A percentile compares a stretch with the other conserved stretches of the same genome.
These are phyloP conservation scores for Fusarium scirpi DNA, from an alignment of 2,329 filamentous ascomycete genomes.

Conservation along the genomic window DNA sequence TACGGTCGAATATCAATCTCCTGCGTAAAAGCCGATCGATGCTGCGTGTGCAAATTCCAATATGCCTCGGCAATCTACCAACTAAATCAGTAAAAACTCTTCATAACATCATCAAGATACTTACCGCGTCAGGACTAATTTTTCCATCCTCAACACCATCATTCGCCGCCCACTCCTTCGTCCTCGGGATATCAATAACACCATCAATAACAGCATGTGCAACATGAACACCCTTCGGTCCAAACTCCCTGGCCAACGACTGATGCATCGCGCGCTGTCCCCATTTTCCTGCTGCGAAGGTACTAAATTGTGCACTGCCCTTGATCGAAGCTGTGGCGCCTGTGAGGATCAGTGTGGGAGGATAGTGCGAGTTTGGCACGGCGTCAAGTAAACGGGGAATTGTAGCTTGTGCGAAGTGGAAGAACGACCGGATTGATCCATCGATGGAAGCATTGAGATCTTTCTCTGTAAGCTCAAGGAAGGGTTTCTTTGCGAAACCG, in stretches of 20 bases:
- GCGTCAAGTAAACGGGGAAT: slow-evolving; percentile 78
- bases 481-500: slow-evolving; percentile 65
- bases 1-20: slow-evolving; percentile 85
- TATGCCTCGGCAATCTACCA: slow-evolving; percentile 85
- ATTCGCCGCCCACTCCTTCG: slow-evolving; percentile 64
- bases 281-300: slow-evolving; percentile 85
- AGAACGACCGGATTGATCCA: slow-evolving; percentile 71
- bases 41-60: slow-evolving; percentile 86
- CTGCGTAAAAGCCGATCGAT: slow-evolving; percentile 81
- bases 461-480: slow-evolving; percentile 65
- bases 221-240: slow-evolving; percentile 85
- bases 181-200: slow-evolving; percentile 82
- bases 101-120: slow-evolving; percentile 47
- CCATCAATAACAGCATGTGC: slow-evolving; percentile 87
- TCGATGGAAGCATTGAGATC: slow-evolving; percentile 63
- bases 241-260: slow-evolving; percentile 84
- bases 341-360: slow-evolving; percentile 86
- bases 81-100: slow-evolving; percentile 12
- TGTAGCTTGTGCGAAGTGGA: slow-evolving; percentile 78
- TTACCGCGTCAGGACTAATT: slow-evolving; percentile 79
- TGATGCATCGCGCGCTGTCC: slow-evolving; percentile 80
- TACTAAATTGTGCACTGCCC: slow-evolving; percentile 74
- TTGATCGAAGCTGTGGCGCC: slow-evolving; percentile 85
- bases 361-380: slow-evolving; percentile 65
- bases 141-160: slow-evolving; percentile 67